A percentile compares a stretch with the other conserved stretches of the same genome.
Conservation (phyloP, 2,329 filamentous ascomycete species). For the Penicillium expansum region DNA sequence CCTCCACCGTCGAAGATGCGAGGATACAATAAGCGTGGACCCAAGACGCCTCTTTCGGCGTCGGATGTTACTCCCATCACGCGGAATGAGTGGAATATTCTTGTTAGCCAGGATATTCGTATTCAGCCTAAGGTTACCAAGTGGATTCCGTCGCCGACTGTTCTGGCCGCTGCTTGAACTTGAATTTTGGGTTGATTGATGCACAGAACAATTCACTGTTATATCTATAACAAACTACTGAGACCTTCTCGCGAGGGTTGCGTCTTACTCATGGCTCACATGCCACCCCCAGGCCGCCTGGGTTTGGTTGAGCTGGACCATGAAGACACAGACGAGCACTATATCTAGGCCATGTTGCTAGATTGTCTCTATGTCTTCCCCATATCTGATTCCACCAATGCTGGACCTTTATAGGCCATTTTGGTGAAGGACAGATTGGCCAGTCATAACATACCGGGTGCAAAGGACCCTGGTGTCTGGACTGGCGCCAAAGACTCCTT, state of each 20-base stretch:
- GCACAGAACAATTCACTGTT: neutral
- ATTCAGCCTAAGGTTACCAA: conserved; percentile 35
- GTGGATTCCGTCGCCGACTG: conserved; percentile 38
- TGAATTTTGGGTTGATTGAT: neutral
- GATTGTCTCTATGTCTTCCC: neutral
- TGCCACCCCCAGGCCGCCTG: neutral
- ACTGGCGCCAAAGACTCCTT: neutral
- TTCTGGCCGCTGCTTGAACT: conserved; percentile 30
- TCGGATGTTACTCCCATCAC: conserved; percentile 47
- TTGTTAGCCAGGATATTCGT: conserved; percentile 33
- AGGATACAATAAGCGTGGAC: conserved; percentile 25
- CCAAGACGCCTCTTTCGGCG: conserved; percentile 42
- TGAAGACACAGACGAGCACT: neutral
- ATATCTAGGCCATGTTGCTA: neutral
- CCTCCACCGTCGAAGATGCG: conserved; percentile 21
- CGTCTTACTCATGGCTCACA: neutral
- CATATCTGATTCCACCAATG: neutral
- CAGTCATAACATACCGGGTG: neutral
- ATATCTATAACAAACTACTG: neutral
- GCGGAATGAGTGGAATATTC: conserved; percentile 43
- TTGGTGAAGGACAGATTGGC: neutral
- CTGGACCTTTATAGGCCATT: neutral
- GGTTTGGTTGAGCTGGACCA: neutral
- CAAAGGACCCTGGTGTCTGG: neutral
- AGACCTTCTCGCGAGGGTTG: neutral